Evolutionary conservation across 768 basidiomycete species (phyloP).

Genomic region (Asterophora parasitica): DNA sequence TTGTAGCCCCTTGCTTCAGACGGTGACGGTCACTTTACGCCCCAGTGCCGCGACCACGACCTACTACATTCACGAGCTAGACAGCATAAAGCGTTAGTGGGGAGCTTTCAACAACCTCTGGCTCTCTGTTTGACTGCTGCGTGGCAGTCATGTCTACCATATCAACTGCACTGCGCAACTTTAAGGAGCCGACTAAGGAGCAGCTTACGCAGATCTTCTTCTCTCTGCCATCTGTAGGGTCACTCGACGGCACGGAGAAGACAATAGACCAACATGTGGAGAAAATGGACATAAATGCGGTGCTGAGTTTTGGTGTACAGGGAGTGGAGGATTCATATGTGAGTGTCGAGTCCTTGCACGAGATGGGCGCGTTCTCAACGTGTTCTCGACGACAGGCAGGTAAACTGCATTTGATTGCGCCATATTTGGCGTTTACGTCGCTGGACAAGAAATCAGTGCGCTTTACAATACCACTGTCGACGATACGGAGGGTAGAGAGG

Average conservation of each 20-base stretch:
- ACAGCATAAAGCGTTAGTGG: too few relatives aligned
- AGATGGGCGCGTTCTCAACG: conserved; percentile 5
- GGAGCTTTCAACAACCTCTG: not conserved
- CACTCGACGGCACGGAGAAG: conserved; percentile 20
- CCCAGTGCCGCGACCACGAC: too few relatives aligned
- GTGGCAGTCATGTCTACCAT: conserved; percentile 62
- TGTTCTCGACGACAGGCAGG: conserved; percentile 59
- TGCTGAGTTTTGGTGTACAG: conserved; percentile 71
- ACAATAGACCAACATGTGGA: conserved; percentile 40
- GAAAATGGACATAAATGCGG: conserved; percentile 86
- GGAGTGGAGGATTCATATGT: conserved; percentile 93
- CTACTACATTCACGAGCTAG: too few relatives aligned
- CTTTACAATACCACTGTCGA: conserved; percentile 88
- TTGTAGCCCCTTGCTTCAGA: too few relatives aligned
- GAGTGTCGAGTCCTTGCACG: conserved; percentile 31
- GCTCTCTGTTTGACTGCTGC: not conserved
- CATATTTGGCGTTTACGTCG: conserved; percentile 87
- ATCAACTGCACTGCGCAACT: conserved; percentile 82
- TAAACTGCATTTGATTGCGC: conserved; percentile 81
- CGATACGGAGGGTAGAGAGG: conserved; percentile 89
- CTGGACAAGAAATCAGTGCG: conserved; percentile 89
- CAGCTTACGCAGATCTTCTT: conserved; percentile 83
- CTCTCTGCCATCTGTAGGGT: conserved; percentile 58
- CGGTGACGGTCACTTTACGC: too few relatives aligned
- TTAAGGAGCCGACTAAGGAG: conserved; percentile 90